Evolutionary conservation across 2,329 filamentous ascomycete species (phyloP), one percentile per base, ranked within the genome.

Genomic region (Pseudogymnoascus sp.): DNA sequence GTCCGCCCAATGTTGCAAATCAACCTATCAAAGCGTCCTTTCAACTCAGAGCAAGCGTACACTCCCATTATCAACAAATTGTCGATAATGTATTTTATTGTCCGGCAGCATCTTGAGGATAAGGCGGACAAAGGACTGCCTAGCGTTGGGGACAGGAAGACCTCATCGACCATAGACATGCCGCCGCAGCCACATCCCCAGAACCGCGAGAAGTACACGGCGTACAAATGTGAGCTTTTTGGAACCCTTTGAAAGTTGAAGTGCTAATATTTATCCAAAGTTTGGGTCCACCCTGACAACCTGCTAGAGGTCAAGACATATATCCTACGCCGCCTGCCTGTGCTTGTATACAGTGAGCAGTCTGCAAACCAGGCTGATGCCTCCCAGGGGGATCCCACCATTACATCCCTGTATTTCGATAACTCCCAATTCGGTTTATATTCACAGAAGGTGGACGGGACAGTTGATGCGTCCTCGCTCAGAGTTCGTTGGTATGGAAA

Each of bases 271-370:
- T 8, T 57, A 6, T 30, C 18, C 61, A 6, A 61, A 89, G 86
- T 96, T 78, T 99, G 94, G 94, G 88, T 99, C 5, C 94, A 99
- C 73, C 84, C 86, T 33, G 94, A 99, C 70, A 97, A 99, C 75
- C 80, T 97, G 28, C 85, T 97, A 67, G 94, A 99, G 77, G 91
- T 97, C 73, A 97, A 97, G 81, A 97, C 94, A 4, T 86, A 91
- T 70, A 95, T 99, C 64, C 83, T 97, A 33, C 90, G 94, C 64
- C 90, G 90, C 62, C 82, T 99, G 20, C 94, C 94, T 1, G 86
- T 95, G 30, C 86, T 99, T 14, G 87, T 99, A 20, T 99, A 97
- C 76, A 97, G 94, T 72, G 87, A 94, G 50, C 88, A 92, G 67
- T 84, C 88, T 1, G 86, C 90, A 33, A 95, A 93, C 75, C 83